A percentile compares a stretch with the other conserved stretches of the same genome.
Conservation (phyloP, 1,284 basidiomycete species). For the Neonothopanus nambi region DNA sequence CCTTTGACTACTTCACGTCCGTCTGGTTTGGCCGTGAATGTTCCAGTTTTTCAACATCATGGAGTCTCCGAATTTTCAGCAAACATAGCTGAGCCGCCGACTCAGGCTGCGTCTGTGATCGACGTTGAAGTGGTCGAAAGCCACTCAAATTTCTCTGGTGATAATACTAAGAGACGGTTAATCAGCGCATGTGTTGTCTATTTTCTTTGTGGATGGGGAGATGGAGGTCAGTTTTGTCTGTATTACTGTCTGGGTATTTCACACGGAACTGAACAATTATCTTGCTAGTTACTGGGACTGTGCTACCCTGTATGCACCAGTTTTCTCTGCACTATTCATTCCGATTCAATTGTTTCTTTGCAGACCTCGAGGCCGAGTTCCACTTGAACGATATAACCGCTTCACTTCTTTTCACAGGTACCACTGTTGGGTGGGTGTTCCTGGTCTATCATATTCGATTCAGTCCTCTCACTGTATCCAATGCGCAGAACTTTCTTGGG, state of each 20-base stretch:
- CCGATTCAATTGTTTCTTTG: neutral
- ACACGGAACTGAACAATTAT: slow-evolving; percentile 23
- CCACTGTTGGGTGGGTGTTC: slow-evolving; percentile 45
- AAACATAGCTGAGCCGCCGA: too few species aligned
- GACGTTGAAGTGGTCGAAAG: too few species aligned
- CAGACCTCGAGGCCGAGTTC: slow-evolving; percentile 52
- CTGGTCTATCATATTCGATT: neutral
- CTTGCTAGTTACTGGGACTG: slow-evolving; percentile 39
- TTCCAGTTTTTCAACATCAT: slow-evolving; percentile 31
- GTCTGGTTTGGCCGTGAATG: slow-evolving; percentile 32
- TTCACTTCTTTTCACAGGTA: slow-evolving; percentile 52
- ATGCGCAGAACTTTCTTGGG: slow-evolving; percentile 44
- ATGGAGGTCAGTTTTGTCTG: slow-evolving; percentile 55
- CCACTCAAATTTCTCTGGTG: too few species aligned
- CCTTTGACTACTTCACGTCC: slow-evolving; percentile 33
- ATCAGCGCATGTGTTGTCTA: slow-evolving; percentile 49
- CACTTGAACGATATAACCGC: slow-evolving; percentile 50
- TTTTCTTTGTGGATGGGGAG: slow-evolving; percentile 59
- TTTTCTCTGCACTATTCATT: slow-evolving; percentile 1
- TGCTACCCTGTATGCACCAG: slow-evolving; percentile 40
- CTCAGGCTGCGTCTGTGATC: slow-evolving; percentile 18
- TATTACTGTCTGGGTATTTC: neutral
- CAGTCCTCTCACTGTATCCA: neutral
- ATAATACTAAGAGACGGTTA: slow-evolving; percentile 40
- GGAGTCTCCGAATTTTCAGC: slow-evolving; percentile 14